These are phyloP conservation scores for Agrostemma githago DNA, from an alignment of 148 eudicot genomes.

Conservation along the genomic window DNA sequence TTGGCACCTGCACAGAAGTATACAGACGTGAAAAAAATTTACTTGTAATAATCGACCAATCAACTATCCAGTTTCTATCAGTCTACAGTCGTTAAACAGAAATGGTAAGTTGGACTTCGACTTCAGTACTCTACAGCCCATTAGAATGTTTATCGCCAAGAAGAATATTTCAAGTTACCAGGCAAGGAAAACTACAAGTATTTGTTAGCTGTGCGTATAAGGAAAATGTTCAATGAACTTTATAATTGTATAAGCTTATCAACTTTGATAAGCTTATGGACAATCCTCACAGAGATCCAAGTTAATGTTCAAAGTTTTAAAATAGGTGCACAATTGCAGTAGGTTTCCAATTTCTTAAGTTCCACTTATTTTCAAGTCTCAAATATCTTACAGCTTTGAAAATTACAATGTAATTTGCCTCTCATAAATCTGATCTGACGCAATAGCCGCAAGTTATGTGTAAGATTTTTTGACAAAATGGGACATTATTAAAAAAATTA, in stretches of 20 bases:
- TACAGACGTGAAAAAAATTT: not conserved
- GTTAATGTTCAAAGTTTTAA: not conserved
- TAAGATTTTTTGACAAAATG: not conserved
- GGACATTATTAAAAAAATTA: not conserved
- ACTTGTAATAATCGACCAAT: not conserved
- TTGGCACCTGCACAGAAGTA: slow-evolving; percentile 37
- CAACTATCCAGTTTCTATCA: not conserved
- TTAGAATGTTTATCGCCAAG: not conserved
- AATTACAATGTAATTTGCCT: not conserved
- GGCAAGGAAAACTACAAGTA: not conserved
- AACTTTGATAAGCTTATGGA: slow-evolving; percentile 9
- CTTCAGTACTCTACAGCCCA: not conserved
- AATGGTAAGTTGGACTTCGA: not conserved
- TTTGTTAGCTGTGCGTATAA: not conserved
- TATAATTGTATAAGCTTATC: too few species aligned
- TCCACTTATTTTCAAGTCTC: not conserved
- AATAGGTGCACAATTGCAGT: not conserved
- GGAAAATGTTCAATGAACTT: not conserved
- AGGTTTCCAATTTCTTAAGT: not conserved
- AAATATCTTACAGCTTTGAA: not conserved
- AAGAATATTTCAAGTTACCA: not conserved
- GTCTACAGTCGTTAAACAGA: not conserved
- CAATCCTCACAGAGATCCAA: not conserved
- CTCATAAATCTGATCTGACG: not conserved
- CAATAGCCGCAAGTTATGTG: not conserved